Conservation (phyloP, 129 eudicot species). For the Lonicera japonica region DNA sequence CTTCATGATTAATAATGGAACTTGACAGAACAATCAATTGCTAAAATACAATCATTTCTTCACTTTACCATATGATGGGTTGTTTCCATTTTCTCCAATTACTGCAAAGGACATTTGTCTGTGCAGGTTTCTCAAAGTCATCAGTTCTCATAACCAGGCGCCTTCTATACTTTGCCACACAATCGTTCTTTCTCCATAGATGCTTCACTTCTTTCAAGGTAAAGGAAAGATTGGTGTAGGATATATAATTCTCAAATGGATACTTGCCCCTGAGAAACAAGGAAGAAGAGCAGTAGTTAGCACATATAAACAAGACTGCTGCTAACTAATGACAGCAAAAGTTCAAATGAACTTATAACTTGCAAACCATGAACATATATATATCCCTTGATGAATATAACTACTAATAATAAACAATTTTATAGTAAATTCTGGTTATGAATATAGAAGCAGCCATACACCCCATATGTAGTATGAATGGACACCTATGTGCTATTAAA, state of each 20-base stretch:
- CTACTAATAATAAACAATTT: background rate
- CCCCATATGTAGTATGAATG: too few relatives aligned
- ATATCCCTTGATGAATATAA: background rate
- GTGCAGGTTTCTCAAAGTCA: conserved; percentile 47
- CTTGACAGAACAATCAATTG: background rate
- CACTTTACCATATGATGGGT: conserved; percentile 54
- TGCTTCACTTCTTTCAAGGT: conserved; percentile 64
- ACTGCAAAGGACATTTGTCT: conserved; percentile 53
- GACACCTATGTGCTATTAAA: background rate
- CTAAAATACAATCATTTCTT: background rate
- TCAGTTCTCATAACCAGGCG: conserved; percentile 50
- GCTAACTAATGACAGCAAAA: background rate
- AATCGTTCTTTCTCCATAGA: conserved; percentile 47
- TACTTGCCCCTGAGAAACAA: conserved; percentile 33
- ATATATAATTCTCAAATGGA: conserved; percentile 43
- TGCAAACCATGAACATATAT: too few relatives aligned
- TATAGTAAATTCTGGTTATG: background rate
- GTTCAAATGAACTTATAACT: background rate
- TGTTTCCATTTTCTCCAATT: conserved; percentile 62
- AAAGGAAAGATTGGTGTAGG: conserved; percentile 41
- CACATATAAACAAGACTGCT: background rate
- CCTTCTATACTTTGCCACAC: conserved; percentile 36
- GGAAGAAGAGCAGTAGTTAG: background rate
- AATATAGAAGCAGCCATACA: too few relatives aligned
- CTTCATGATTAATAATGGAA: background rate